Evolutionary conservation across 2,329 filamentous ascomycete species (phyloP).

Genomic region (Monosporascus sp.): DNA sequence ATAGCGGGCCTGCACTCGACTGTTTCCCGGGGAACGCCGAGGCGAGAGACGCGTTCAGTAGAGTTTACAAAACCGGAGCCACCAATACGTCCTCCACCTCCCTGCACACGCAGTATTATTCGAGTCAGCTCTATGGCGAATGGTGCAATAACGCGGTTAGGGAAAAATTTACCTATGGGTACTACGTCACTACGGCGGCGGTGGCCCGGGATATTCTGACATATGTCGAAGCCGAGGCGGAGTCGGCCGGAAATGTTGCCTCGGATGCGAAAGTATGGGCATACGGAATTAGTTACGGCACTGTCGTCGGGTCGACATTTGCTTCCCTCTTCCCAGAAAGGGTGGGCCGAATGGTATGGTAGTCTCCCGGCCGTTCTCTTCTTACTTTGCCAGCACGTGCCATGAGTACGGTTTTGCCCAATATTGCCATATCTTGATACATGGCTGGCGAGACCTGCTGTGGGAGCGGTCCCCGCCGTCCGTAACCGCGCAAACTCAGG

Average conservation of each 20-base stretch:
- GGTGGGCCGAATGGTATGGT: constrained; percentile 28
- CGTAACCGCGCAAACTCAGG: too few relatives aligned
- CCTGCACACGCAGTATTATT: constrained; percentile 25
- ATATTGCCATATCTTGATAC: too few relatives aligned
- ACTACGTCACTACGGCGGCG: constrained; percentile 27
- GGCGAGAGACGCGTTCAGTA: constrained; percentile 22
- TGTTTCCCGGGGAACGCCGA: constrained; percentile 25
- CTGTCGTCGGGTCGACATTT: constrained; percentile 24
- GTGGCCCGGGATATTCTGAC: constrained; percentile 26
- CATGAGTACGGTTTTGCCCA: too few relatives aligned
- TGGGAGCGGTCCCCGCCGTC: too few relatives aligned
- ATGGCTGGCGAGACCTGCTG: too few relatives aligned
- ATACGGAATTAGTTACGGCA: constrained; percentile 25
- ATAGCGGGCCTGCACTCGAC: constrained; percentile 24
- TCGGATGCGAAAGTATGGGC: constrained; percentile 24
- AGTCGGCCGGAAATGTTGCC: constrained; percentile 11
- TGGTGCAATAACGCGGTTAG: constrained; percentile 27
- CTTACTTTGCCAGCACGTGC: too few relatives aligned
- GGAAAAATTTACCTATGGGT: constrained; percentile 20
- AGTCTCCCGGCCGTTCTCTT: too few relatives aligned
- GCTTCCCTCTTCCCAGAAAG: constrained; percentile 35
- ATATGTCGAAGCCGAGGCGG: constrained; percentile 25
- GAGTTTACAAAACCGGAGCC: constrained; percentile 19
- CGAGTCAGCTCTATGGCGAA: constrained; percentile 25
- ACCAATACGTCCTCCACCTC: constrained; percentile 24